phyloP scores from a whole-genome alignment of 73 alveolate genomes.

The Uronychia setigera region DNA sequence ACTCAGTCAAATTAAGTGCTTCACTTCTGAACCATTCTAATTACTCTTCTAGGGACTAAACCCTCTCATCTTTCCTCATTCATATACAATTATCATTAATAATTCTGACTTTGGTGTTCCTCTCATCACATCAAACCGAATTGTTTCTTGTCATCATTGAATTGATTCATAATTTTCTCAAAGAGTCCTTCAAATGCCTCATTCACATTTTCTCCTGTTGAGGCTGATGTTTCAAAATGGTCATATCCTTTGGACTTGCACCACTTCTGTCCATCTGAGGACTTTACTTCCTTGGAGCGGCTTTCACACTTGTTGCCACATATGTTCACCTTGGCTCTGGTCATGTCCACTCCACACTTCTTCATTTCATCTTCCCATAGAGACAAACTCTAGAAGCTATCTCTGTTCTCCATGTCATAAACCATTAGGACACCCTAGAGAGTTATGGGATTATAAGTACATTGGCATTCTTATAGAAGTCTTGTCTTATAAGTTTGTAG shows the following conservation, averaged over 20 bases:
- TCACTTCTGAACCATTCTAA: background rate
- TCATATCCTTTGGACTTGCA: conserved; percentile 67
- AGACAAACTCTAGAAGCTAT: conserved; percentile 67
- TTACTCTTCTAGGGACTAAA: background rate
- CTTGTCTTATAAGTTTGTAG: conserved; percentile 80
- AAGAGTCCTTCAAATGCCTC: conserved; percentile 81
- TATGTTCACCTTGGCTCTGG: conserved; percentile 67
- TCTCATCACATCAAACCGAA: conserved; percentile 13
- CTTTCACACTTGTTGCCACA: conserved; percentile 88
- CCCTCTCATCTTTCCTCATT: too few species aligned
- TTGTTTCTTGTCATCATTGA: conserved; percentile 36
- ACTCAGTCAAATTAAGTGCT: background rate
- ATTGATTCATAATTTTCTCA: conserved; percentile 18
- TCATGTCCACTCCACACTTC: conserved; percentile 66
- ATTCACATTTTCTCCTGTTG: conserved; percentile 88
- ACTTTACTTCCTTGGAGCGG: conserved; percentile 76
- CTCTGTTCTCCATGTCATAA: conserved; percentile 79
- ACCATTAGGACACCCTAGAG: conserved; percentile 75
- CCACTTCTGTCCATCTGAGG: conserved; percentile 72
- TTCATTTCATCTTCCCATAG: conserved; percentile 89
- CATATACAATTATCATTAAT: too few species aligned
- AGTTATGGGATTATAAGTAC: background rate
- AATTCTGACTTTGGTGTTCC: background rate
- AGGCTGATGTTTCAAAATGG: conserved; percentile 96
- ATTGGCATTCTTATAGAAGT: conserved; percentile 82